Base-by-base conservation (phyloP, 805 yeast genomes). In the Myxozyma nipponensis region DNA sequence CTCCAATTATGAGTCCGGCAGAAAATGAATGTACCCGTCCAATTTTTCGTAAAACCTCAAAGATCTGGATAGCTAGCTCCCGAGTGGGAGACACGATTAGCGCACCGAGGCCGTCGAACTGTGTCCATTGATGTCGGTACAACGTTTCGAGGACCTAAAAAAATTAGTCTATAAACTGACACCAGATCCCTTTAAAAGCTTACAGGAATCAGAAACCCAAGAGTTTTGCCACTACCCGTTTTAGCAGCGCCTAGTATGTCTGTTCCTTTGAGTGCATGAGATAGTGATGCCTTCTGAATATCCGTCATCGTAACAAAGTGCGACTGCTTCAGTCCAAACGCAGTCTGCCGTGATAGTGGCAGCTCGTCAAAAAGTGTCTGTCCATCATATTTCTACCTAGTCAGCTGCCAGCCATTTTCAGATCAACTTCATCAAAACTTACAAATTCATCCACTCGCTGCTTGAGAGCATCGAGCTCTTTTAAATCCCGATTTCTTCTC, bases 1-100 rank as follows among this genome's bases (percentile, higher is more conserved):
- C 97, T 44, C 97, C 97, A 62, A 90, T 89, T 9, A 90, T 91
- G 52, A 89, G 72, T 52, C 96, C 96, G 0, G 96, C 96, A 4
- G 95, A 84, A 53, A 89, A 83, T 2, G 81, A 70, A 58, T 82
- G 83, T 58, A 78, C 74, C 40, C 81, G 78, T 21, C 96, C 97
- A 46, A 89, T 82, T 60, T 82, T 84, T n/a, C 82, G 73, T 53
- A 89, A 69, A 3, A 89, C 96, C 62, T 88, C 95, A 62, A 89
- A 89, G 23, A 84, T 89, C 69, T 89, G 97, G 56, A 87, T 82
- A 0, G 96, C 96, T 59, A 89, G 62, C 63, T 89, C 97, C 66
- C 97, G 77, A 0, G 96, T 89, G 3, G 97, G 96, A 1, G 95
- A 82, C n/a, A 89, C 81, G 22, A 89, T 80, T 50, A 89, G 71